Evolutionary conservation across 1,139 yeast species (phyloP), one percentile per base, ranked within the genome.

Genomic region (Zygoascus meyerae): DNA sequence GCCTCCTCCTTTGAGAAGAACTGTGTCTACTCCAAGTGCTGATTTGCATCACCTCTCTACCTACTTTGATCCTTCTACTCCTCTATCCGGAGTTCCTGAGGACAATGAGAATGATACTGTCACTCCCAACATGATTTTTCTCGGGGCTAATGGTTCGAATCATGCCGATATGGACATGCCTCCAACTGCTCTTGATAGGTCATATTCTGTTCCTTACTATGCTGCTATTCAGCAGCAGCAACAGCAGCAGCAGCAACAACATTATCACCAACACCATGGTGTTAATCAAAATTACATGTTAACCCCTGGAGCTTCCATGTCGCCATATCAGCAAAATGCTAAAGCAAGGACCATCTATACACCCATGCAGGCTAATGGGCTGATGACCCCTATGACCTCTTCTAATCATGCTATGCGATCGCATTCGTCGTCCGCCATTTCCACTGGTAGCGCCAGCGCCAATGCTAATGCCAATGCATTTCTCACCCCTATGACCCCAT

Each of bases 401-500:
- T 34, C 45, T 3, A 42, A 42, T 17, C 36, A 40, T 34, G 37
- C 45, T 26, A 21, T 28, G 26, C 26, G 44, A 28, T 14, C 41
- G 26, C 37, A 37, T 31, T 38, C 48, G 16, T 33, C 34, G 26
- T 29, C 48, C 18, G 39, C 37, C 32, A 14, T 46, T 14, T 34
- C 21, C 32, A 30, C 35, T 45, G 37, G 31, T 12, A 29, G 17
- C 17, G 30, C 44, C 34, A 5, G 14, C 15, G 29, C 41, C 29
- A 12, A 34, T 21, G 37, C 37, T 36, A 42, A 47, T 16, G 40
- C 34, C 10, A 44, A 45, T 41, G 46, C 47, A 10, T 51, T 49
- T 39, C 31, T 51, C 41, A 52, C 56, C 14, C 56, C 56, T 12
- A 34, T 52, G 45, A 49, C 55, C 9, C 56, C 56, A 29, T 41